A percentile compares a stretch with the other conserved stretches of the same genome.
These are phyloP conservation scores for Candida ortonii DNA, from an alignment of 805 yeast species.

Conservation along the genomic window DNA sequence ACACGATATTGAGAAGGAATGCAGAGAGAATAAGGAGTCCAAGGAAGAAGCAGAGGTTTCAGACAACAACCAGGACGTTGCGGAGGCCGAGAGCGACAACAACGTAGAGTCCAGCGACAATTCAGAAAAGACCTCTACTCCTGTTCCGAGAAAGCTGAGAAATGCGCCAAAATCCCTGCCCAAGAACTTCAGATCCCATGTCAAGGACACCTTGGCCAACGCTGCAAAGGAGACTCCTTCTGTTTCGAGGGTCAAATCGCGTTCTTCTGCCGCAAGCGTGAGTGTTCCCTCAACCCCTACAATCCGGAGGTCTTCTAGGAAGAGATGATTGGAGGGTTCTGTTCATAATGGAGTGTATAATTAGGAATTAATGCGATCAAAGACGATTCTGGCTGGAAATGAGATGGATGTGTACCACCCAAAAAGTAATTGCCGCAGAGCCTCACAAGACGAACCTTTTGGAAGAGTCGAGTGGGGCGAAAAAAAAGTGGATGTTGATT, in stretches of 20 bases:
- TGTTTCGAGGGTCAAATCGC: slow-evolving; percentile 7
- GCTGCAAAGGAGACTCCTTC: slow-evolving; percentile 14
- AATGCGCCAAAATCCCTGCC: slow-evolving; percentile 19
- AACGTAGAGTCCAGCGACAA: slow-evolving; percentile 6
- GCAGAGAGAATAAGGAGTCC: slow-evolving; percentile 4
- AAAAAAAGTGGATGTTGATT: no score
- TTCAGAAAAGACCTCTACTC: slow-evolving; percentile 15
- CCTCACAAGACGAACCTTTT: no score
- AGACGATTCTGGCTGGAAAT: no score
- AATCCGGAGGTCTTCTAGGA: slow-evolving; percentile 21
- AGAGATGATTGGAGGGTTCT: no score
- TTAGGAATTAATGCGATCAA: no score
- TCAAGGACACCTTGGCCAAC: no score
- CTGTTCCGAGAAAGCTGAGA: slow-evolving; percentile 18
- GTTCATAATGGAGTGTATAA: no score
- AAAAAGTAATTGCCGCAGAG: no score
- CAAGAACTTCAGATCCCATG: slow-evolving; percentile 7
- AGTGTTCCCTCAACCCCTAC: slow-evolving; percentile 20
- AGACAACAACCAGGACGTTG: slow-evolving; percentile 5
- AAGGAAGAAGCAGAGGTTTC: slow-evolving; percentile 4
- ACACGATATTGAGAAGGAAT: slow-evolving; percentile 9
- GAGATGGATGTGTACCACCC: no score
- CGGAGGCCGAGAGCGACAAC: slow-evolving; percentile 5
- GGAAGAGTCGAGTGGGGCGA: no score
- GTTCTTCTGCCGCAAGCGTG: slow-evolving; percentile 8